Base-by-base conservation (phyloP, 2,329 filamentous ascomycete species). In the Sarocladium oryzae region DNA sequence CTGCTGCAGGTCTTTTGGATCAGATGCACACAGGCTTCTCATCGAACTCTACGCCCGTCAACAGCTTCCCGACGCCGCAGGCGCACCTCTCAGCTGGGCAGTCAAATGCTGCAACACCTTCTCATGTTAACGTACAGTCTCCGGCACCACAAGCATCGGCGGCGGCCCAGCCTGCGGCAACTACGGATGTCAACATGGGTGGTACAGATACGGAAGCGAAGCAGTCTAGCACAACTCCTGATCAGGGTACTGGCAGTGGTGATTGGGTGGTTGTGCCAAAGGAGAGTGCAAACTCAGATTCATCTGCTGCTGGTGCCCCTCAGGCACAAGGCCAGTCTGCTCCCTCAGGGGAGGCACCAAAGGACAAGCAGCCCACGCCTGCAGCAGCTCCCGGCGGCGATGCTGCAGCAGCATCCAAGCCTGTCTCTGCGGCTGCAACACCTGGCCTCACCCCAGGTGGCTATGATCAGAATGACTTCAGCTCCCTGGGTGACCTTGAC, bases 231-330 rank as follows among this genome's bases (percentile, higher is more conserved):
- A 74, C 73, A 16, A 74, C 77, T 11, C 68, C 73, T 10, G 74
- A 76, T 51, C 73, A 77, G 51, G 72, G 71, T 3, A 75, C 74
- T 1, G 77, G 72, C 18, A 75, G 70, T 51, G 84, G 79, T 26
- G 87, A 90, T 56, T 90, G 86, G 86, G 83, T 89, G 3, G 84
- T 90, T 52, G 81, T 90, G 26, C 80, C 84, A 51, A 84, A 86
- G 56, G 81, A 79, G 43, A 77, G 74, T 21, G 69, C 69, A 36
- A 74, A 70, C 15, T 57, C 68, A 70, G 63, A 58, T 21, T 52
- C 56, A 4, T 56, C 55, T 36, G 51, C 52, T 35, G 52, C 56
- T 21, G 53, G 60, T n/a, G 55, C 57, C 18, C 49, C 53, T 41
- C 28, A 30, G 28, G 28, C 7, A 30, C 57, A 59, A 40, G 51